Percentiles rank a stretch among this genome's conserved stretches.
These are phyloP conservation scores for Aspergillus incahuasiensis DNA, from an alignment of 495 filamentous ascomycete species.

Conservation along the genomic window DNA sequence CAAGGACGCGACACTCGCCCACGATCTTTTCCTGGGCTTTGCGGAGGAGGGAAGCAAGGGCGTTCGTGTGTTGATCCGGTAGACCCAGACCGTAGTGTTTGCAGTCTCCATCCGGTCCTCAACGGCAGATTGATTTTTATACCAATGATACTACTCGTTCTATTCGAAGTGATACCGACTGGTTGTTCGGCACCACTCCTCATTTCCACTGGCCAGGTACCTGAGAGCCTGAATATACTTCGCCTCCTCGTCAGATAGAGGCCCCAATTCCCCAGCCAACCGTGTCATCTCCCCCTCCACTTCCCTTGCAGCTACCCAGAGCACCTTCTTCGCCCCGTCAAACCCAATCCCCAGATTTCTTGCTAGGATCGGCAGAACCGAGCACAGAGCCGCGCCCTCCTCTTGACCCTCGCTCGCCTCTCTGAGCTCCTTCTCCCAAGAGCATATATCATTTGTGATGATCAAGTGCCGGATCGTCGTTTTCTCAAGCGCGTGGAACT, in stretches of 20 bases:
- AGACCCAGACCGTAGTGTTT: not conserved
- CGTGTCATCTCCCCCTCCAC: not conserved
- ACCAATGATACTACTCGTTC: not conserved
- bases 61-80: slow-evolving; percentile 7
- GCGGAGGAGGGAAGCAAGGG: slow-evolving; percentile 11
- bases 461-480: not conserved
- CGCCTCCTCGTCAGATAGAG: not conserved
- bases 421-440: not conserved
- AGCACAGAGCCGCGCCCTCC: not conserved
- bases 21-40: slow-evolving; percentile 13
- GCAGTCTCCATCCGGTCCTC: not conserved
- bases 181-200: not conserved
- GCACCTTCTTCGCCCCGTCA: not conserved
- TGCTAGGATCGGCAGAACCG: not conserved
- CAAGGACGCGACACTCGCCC: slow-evolving; percentile 9
- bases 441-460: not conserved
- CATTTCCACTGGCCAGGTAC: slow-evolving; percentile 1
- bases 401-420: not conserved
- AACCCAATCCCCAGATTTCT: slow-evolving; percentile 2
- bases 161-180: not conserved
- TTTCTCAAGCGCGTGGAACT: not conserved
- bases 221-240: not conserved
- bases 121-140: not conserved
- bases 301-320: not conserved
- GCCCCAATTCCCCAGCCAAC: not conserved